A percentile compares a stretch with the other conserved stretches of the same genome.
Conservation (phyloP, 2,329 filamentous ascomycete species). For the Stagonosporopsis tanaceti region DNA sequence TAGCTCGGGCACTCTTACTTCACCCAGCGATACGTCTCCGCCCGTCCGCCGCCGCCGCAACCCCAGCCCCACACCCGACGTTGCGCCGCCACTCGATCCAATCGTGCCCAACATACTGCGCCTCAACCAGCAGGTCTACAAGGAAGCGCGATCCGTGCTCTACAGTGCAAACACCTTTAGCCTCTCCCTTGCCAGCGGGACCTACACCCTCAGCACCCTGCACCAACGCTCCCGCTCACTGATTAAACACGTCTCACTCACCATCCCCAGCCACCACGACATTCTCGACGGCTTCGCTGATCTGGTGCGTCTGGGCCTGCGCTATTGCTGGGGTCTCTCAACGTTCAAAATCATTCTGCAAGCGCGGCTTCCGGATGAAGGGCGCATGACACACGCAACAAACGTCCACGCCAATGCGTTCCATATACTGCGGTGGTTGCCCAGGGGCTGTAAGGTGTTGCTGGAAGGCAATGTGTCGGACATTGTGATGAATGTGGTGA, state of each 20-base stretch:
- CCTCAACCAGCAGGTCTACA: conserved; percentile 50
- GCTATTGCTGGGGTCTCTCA: conserved; percentile 57
- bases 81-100: conserved; percentile 33
- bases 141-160: conserved; percentile 43
- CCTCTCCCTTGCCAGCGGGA: conserved; percentile 49
- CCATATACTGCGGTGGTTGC: conserved; percentile 57
- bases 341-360: conserved; percentile 53
- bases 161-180: conserved; percentile 46
- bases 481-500: conserved; percentile 52
- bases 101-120: conserved; percentile 51
- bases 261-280: conserved; percentile 57
- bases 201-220: conserved; percentile 49
- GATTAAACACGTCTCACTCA: conserved; percentile 54
- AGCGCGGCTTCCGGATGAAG: conserved; percentile 41
- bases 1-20: neutral
- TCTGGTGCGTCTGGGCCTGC: conserved; percentile 54
- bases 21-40: neutral
- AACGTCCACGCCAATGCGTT: conserved; percentile 58
- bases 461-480: conserved; percentile 52
- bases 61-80: conserved; percentile 3
- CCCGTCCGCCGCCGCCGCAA: neutral
- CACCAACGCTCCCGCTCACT: conserved; percentile 55
- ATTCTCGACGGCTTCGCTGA: conserved; percentile 58
- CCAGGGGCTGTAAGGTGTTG: conserved; percentile 51
- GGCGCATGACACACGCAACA: conserved; percentile 41